phyloP scores from a whole-genome alignment of 192 early-diverging fungal species.

The Podila epigama region DNA sequence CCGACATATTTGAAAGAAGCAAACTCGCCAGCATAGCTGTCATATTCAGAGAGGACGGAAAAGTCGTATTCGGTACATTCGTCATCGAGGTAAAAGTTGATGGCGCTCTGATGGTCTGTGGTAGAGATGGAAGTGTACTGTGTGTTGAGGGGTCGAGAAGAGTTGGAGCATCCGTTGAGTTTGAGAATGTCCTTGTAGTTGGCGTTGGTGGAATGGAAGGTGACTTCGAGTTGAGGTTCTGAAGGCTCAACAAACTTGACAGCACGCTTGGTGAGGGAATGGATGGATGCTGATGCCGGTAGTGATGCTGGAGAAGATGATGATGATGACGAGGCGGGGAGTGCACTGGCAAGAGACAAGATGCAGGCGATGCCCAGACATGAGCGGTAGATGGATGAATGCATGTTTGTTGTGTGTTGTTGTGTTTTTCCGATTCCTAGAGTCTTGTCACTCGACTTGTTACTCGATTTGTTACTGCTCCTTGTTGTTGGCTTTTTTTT shows the following conservation, averaged over 20 bases:
- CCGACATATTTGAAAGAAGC: conserved; percentile 21
- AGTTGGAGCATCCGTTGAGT: conserved; percentile 14
- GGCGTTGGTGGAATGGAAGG: background rate
- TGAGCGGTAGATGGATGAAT: background rate
- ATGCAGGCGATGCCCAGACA: background rate
- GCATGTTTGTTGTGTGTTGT: no score
- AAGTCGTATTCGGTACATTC: conserved; percentile 41
- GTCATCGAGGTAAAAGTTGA: conserved; percentile 41
- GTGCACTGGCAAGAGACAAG: background rate
- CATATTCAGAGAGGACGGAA: conserved; percentile 14
- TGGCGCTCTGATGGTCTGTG: background rate
- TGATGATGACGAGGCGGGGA: conserved; percentile 17
- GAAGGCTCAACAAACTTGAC: conserved; percentile 4
- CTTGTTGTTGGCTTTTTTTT: background rate
- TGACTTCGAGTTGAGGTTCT: conserved; percentile 2
- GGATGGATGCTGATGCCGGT: no score
- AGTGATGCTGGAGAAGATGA: background rate
- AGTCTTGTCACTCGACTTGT: background rate
- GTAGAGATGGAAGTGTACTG: conserved; percentile 13
- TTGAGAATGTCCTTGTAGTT: conserved; percentile 1
- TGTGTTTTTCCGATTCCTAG: background rate
- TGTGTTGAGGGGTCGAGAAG: background rate
- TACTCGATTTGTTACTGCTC: background rate
- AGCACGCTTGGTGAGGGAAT: conserved; percentile 15
- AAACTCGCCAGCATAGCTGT: conserved; percentile 11